phyloP scores from a whole-genome alignment of 1,139 yeast species.

The Protomyces inundatus region DNA sequence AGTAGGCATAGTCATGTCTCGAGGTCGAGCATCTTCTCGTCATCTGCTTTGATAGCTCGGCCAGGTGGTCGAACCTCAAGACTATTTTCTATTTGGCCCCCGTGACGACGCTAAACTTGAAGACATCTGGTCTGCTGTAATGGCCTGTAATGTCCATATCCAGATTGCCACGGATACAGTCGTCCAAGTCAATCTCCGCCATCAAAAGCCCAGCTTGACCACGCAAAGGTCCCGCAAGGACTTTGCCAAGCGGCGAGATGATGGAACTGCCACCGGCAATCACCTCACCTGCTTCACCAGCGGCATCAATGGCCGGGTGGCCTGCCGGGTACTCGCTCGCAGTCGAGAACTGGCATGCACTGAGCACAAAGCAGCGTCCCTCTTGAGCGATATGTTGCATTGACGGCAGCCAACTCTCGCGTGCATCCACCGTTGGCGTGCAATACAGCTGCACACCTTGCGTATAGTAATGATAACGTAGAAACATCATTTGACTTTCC shows the following conservation, averaged over 20 bases:
- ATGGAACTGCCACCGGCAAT: constrained; percentile 21
- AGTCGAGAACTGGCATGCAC: constrained; percentile 8
- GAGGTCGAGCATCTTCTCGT: no score
- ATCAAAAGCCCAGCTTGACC: background rate
- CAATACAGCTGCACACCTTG: constrained; percentile 4
- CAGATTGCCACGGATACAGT: background rate
- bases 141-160: constrained; percentile 17
- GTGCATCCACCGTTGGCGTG: constrained; percentile 16
- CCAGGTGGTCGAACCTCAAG: no score
- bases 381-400: constrained; percentile 16
- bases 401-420: constrained; percentile 13
- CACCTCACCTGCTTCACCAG: background rate
- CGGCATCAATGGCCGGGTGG: background rate
- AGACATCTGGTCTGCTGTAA: constrained; percentile 13
- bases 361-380: constrained; percentile 6
- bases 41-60: no score
- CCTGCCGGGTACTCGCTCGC: background rate
- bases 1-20: no score
- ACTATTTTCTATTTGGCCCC: no score
- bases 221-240: constrained; percentile 12
- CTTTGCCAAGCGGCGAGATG: constrained; percentile 9
- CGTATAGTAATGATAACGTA: constrained; percentile 1
- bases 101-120: background rate
- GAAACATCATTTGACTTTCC: constrained; percentile 7
- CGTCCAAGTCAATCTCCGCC: constrained; percentile 17